Percentiles rank a stretch among this genome's conserved stretches.
Conservation (phyloP, 1,139 yeast genomes). For the Sugiyamaella novakii region DNA sequence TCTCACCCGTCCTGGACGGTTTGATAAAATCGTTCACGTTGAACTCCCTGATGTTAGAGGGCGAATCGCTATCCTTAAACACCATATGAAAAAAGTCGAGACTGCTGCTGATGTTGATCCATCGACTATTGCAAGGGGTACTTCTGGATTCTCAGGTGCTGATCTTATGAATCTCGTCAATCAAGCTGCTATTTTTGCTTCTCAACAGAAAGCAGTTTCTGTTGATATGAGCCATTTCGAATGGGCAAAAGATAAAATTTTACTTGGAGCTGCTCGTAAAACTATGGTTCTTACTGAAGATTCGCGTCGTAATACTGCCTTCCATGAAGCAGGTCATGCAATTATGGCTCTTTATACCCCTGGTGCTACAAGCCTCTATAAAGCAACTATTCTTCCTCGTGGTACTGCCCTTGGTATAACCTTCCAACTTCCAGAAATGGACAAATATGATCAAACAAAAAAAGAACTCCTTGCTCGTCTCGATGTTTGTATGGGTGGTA, state of each 20-base stretch:
- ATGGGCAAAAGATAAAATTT: slow-evolving; percentile 98
- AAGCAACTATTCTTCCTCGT: slow-evolving; percentile 95
- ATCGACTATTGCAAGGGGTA: slow-evolving; percentile 87
- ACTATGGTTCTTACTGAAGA: slow-evolving; percentile 98
- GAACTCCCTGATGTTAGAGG: slow-evolving; percentile 98
- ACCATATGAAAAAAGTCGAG: slow-evolving; percentile 90
- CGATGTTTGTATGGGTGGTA: slow-evolving; percentile 99
- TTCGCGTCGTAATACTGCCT: slow-evolving; percentile 89
- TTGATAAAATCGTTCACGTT: slow-evolving; percentile 93
- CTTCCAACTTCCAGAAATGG: slow-evolving; percentile 98
- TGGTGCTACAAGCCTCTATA: slow-evolving; percentile 95
- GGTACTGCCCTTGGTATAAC: slow-evolving; percentile 97
- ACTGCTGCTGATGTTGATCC: slow-evolving; percentile 84
- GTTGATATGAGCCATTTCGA: slow-evolving; percentile 93
- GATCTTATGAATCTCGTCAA: slow-evolving; percentile 92
- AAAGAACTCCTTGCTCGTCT: slow-evolving; percentile 86
- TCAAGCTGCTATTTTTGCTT: slow-evolving; percentile 97
- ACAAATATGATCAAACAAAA: slow-evolving; percentile 89
- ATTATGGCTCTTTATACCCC: slow-evolving; percentile 93
- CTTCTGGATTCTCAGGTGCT: slow-evolving; percentile 98
- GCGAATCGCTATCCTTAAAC: slow-evolving; percentile 86
- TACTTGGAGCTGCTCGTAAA: slow-evolving; percentile 97
- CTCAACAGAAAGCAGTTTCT: slow-evolving; percentile 85
- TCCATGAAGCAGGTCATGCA: slow-evolving; percentile 99
- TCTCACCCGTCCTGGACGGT: slow-evolving; percentile 96